Base-by-base conservation (phyloP, 352 stramenopile species). In the Phytophthora litchii region DNA sequence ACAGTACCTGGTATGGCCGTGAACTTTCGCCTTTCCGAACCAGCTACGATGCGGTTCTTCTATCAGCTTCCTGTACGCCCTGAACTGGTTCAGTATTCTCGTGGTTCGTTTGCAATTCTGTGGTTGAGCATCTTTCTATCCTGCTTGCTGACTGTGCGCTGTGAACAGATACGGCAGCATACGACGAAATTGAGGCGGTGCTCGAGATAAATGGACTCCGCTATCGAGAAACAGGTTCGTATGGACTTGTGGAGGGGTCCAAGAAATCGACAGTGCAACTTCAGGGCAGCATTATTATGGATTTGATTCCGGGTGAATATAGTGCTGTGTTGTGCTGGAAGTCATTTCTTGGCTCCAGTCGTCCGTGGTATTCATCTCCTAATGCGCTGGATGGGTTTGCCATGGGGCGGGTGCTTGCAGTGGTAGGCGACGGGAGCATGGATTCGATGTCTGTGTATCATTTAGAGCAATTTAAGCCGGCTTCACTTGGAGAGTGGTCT, bases 21-120 rank as follows among this genome's bases (percentile, higher is more conserved):
- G 0, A 65, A 64, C 9, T 77, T 93, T 46, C 72, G 77, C 0
- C 42, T 91, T 1, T 65, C 71, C 0, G 76, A 89, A 40, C n/a
- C 59, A 1, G 62, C 72, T 14, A 74, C 72, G 4, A 63, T 91
- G 3, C 77, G 75, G 7, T 74, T 93, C 21, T 91, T 93, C 42
- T 93, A 91, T 53, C 81, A 91, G 46, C 59, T 93, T 1, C 82
- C 82, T 38, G 80, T 86, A 1, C 82, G 76, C 3, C 78, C 84
- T 0, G 64, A 87, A 47, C 52, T 83, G 44, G 50, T 91, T 5
- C 62, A 71, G 4, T 87, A 76, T 36, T 72, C 66, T 19, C 64
- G 68, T 72, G 77, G 80, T 91, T 63, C 35, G 76, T 65, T 54
- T 23, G 13, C 14, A 21, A 35, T 46, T 34, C 23, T 50, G 27